Conservation (phyloP, 2,329 filamentous ascomycete species). For the Coniochaeta sp. region DNA sequence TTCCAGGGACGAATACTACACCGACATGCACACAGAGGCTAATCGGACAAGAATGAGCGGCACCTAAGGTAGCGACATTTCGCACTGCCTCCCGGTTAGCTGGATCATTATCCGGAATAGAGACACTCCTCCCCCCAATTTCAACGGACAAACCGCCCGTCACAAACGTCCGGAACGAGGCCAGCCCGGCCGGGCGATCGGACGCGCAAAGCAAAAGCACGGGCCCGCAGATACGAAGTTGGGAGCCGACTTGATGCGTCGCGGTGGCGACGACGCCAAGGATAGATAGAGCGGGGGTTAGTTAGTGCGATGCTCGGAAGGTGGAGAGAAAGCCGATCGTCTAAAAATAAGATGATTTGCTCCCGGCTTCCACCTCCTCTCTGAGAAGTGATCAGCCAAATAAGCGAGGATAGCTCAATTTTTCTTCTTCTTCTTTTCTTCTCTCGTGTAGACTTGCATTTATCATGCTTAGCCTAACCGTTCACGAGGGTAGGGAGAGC, state of each 20-base stretch:
- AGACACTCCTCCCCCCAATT: neutral
- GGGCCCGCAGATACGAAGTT: neutral
- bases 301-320: neutral
- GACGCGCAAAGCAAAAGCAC: neutral
- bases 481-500: too few relatives aligned
- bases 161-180: neutral
- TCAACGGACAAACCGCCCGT: neutral
- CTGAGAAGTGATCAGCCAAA: neutral
- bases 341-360: neutral
- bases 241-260: neutral
- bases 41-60: neutral
- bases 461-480: too few relatives aligned
- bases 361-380: neutral
- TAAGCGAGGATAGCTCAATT: neutral
- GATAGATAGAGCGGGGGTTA: neutral
- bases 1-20: neutral
- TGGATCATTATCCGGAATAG: neutral
- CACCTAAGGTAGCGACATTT: neutral
- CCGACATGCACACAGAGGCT: neutral
- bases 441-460: too few relatives aligned
- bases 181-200: neutral
- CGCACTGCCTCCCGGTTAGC: neutral
- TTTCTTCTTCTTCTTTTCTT: neutral
- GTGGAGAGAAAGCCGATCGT: neutral
- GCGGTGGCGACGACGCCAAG: neutral